These are phyloP conservation scores for Phytophthora uliginosa DNA, from an alignment of 352 stramenopile species.

Conservation along the genomic window DNA sequence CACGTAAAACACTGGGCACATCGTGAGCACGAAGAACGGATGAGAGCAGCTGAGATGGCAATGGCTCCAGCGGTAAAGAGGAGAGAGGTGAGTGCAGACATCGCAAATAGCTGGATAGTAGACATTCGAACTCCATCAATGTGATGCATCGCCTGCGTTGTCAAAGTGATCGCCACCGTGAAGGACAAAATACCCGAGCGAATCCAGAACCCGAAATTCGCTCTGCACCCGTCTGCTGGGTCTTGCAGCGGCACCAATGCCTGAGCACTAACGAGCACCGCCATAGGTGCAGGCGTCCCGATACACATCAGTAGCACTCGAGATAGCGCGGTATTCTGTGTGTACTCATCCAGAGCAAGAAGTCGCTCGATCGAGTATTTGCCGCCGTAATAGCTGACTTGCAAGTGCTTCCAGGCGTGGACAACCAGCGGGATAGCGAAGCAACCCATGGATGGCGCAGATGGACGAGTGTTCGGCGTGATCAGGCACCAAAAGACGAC, in stretches of 20 bases:
- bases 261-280: slow-evolving; percentile 8
- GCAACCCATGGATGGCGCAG: not conserved
- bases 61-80: slow-evolving; percentile 15
- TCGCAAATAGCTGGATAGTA: not conserved
- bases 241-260: slow-evolving; percentile 18
- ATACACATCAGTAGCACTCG: slow-evolving; percentile 19
- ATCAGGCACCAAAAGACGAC: too few relatives aligned
- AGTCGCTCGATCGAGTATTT: slow-evolving; percentile 29
- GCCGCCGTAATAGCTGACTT: slow-evolving; percentile 23
- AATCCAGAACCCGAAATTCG: slow-evolving; percentile 25
- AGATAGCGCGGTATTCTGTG: slow-evolving; percentile 6
- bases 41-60: slow-evolving; percentile 11
- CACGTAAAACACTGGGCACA: slow-evolving; percentile 24
- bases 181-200: slow-evolving; percentile 15
- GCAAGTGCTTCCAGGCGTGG: slow-evolving; percentile 18
- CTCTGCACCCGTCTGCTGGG: slow-evolving; percentile 5
- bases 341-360: slow-evolving; percentile 24
- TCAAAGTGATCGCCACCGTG: slow-evolving; percentile 6
- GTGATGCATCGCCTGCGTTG: slow-evolving; percentile 17
- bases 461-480: not conserved
- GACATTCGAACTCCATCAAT: slow-evolving; percentile 14
- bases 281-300: slow-evolving; percentile 13
- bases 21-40: slow-evolving; percentile 28
- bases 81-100: slow-evolving; percentile 7
- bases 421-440: slow-evolving; percentile 5